phyloP scores from a whole-genome alignment of 108 stramenopile species.

The Cylindrotheca closterium region DNA sequence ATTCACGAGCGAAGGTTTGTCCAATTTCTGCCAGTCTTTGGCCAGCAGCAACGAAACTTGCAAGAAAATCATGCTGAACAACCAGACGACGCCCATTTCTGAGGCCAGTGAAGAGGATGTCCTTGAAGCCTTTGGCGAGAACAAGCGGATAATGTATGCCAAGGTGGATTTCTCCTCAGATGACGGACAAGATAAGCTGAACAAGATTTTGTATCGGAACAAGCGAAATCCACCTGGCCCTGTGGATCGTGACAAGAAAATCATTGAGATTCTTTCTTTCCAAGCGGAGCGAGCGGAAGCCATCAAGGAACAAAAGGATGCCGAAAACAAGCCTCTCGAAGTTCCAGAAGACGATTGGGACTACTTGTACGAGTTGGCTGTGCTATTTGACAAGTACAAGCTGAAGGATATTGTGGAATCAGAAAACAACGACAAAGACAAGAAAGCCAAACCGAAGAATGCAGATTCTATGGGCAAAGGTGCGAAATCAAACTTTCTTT shows the following conservation, averaged over 20 bases:
- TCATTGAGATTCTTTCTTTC: conserved; percentile 22
- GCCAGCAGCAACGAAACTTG: conserved; percentile 19
- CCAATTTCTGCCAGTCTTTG: conserved; percentile 35
- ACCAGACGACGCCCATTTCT: conserved; percentile 37
- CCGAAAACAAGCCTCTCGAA: conserved; percentile 12
- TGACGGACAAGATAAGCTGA: conserved; percentile 14
- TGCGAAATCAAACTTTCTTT: conserved; percentile 25
- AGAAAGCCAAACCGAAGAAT: conserved; percentile 13
- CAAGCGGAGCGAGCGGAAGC: conserved; percentile 30
- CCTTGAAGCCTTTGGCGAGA: conserved; percentile 25
- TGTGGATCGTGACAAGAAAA: conserved; percentile 12
- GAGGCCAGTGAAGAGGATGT: conserved; percentile 29
- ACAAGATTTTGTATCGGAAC: conserved; percentile 19
- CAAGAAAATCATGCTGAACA: conserved; percentile 17
- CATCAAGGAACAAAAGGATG: conserved; percentile 18
- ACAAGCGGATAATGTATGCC: conserved; percentile 15
- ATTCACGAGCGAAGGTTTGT: conserved; percentile 40
- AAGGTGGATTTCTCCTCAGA: conserved; percentile 29
- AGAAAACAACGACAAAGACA: conserved; percentile 13
- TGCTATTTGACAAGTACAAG: conserved; percentile 39
- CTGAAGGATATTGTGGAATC: conserved; percentile 21
- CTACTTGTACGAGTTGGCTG: conserved; percentile 30
- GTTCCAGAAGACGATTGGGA: conserved; percentile 32
- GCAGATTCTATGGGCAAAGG: conserved; percentile 18
- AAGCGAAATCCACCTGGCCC: not conserved